phyloP scores from a whole-genome alignment of 805 yeast genomes.

The Priceomyces fermenticarens region DNA sequence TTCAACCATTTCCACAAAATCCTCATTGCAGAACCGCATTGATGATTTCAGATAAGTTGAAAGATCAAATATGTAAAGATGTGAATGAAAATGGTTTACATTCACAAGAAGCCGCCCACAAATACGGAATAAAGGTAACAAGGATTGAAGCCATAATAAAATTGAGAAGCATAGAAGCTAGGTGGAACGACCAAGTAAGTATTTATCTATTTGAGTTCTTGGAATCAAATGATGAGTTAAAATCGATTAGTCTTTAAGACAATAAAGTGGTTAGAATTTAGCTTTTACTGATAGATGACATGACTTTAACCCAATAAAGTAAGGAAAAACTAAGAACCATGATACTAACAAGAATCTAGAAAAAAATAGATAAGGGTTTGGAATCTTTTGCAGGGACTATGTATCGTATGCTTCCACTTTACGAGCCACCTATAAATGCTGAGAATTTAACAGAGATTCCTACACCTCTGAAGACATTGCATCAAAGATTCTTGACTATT shows the following conservation, averaged over 20 bases:
- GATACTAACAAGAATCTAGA: conserved; percentile 40
- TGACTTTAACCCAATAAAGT: conserved; percentile 7
- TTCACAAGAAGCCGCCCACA: conserved; percentile 71
- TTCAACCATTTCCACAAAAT: conserved; percentile 84
- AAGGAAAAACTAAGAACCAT: conserved; percentile 5
- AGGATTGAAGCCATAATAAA: conserved; percentile 86
- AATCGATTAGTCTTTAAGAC: conserved; percentile 84
- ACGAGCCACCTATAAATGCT: conserved; percentile 36
- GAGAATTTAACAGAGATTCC: conserved; percentile 95
- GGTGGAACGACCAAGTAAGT: conserved; percentile 62
- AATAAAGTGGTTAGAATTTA: conserved; percentile 48
- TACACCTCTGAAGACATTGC: conserved; percentile 75
- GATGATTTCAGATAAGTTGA: conserved; percentile 56
- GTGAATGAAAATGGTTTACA: conserved; percentile 50
- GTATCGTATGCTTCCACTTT: conserved; percentile 81
- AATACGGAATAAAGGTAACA: conserved; percentile 76
- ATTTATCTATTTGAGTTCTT: conserved; percentile 5
- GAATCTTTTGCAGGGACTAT: conserved; percentile 56
- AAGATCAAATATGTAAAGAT: conserved; percentile 57
- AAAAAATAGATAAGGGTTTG: conserved; percentile 53
- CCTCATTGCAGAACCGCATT: conserved; percentile 64
- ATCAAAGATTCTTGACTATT: conserved; percentile 80
- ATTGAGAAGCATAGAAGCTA: conserved; percentile 62
- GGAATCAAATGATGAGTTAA: conserved; percentile 44
- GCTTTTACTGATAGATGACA: conserved; percentile 2